Base-by-base conservation (phyloP, 78 protist genomes). In the Emiliania huxleyi region DNA sequence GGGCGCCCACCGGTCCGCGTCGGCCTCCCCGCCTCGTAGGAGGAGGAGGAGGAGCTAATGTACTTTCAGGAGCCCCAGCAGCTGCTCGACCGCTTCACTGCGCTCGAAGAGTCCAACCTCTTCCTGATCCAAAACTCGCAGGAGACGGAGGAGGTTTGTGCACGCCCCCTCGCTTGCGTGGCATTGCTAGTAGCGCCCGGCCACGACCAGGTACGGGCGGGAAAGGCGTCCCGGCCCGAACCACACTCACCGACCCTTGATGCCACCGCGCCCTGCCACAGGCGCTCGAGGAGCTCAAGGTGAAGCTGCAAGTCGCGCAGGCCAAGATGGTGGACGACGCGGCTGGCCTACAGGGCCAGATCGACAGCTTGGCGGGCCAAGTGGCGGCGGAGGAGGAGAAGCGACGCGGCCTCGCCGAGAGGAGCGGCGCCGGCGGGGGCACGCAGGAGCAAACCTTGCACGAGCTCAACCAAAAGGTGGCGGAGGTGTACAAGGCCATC, bases 91-190 rank as follows among this genome's bases (percentile, higher is more conserved):
- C 87, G 93, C 42, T 96, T 96, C 94, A 49, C 90, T 0, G 85
- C 87, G 43, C 91, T 96, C 62, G 98, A 96, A 87, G 97, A 96
- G 79, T 44, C 92, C 62, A 96, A 96, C 79, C 94, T 96, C 69
- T 95, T 95, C 90, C 92, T 96, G 52, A 96, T 96, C 89, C 96
- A 95, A 81, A 94, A 89, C 93, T 77, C 71, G 23, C 97, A 95
- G 89, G 96, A 94, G 73, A 37, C 91, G 8, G 97, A 96, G 69
- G 93, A 90, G n/a, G n/a, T n/a, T n/a, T n/a, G n/a, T n/a, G n/a
- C n/a, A n/a, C n/a, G n/a, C n/a, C n/a, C n/a, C n/a, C n/a, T n/a
- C n/a, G n/a, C n/a, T n/a, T n/a, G n/a, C n/a, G n/a, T n/a, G n/a
- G n/a, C n/a, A n/a, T n/a, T n/a, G n/a, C n/a, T n/a, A n/a, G n/a